A percentile compares a stretch with the other conserved stretches of the same genome.
Evolutionary conservation across 495 filamentous ascomycete genomes (phyloP).

Genomic region (Aspergillus bridgeri): DNA sequence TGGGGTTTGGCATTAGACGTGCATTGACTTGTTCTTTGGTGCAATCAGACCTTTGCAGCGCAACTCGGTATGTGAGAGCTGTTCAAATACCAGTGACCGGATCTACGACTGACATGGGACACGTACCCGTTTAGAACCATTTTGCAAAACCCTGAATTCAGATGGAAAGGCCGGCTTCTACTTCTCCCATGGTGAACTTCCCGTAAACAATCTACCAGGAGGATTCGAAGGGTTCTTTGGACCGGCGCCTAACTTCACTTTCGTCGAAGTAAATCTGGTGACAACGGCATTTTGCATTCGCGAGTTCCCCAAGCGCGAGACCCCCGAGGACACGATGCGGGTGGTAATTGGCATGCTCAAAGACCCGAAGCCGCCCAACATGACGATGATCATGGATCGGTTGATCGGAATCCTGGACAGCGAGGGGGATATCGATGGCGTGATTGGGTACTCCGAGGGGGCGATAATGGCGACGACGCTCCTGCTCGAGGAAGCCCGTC

Average conservation of each 20-base stretch:
- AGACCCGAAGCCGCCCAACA: conserved; percentile 11
- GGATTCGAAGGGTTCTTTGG: conserved; percentile 28
- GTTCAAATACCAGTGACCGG: not conserved
- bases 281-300: conserved; percentile 14
- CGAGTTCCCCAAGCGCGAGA: conserved; percentile 21
- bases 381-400: conserved; percentile 12
- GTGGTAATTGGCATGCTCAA: conserved; percentile 3
- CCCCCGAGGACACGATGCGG: conserved; percentile 18
- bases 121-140: conserved; percentile 13
- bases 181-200: conserved; percentile 25
- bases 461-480: conserved; percentile 54
- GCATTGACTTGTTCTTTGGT: not conserved
- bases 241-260: conserved; percentile 28
- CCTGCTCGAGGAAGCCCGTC: conserved; percentile 46
- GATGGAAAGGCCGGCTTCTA: conserved; percentile 18
- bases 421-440: conserved; percentile 32
- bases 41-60: conserved; percentile 18
- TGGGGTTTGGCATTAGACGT: not conserved
- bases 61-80: conserved; percentile 24
- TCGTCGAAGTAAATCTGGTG: conserved; percentile 6
- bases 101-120: not conserved
- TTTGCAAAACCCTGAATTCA: conserved; percentile 16
- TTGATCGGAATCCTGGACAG: conserved; percentile 23
- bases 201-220: conserved; percentile 6
- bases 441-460: conserved; percentile 63